A percentile compares a stretch with the other conserved stretches of the same genome.
These are phyloP conservation scores for Pseudoscleropodium purum DNA, from an alignment of 225 moss, liverwort and hornwort genomes.

Conservation along the genomic window DNA sequence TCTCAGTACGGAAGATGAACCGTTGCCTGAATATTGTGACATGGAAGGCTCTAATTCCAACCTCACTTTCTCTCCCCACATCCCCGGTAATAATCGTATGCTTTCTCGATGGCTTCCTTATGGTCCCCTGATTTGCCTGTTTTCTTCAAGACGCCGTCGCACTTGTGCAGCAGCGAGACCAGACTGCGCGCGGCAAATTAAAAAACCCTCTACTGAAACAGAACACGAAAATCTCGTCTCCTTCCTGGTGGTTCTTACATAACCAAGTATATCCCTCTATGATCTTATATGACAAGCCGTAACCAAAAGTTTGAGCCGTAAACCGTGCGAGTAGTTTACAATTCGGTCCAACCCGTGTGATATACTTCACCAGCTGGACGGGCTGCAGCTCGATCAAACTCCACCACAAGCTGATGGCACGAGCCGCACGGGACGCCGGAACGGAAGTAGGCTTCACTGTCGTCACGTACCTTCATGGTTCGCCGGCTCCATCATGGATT, in stretches of 20 bases:
- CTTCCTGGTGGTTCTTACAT: neutral
- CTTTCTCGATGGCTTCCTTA: neutral
- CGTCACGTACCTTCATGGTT: neutral
- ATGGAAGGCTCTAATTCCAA: too few species aligned
- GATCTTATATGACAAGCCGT: neutral
- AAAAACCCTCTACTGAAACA: neutral
- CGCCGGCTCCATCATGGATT: neutral
- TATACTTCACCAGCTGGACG: neutral
- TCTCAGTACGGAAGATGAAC: too few species aligned
- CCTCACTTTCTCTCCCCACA: too few species aligned
- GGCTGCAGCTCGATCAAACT: neutral
- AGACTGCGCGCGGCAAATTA: neutral
- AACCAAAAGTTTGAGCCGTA: neutral
- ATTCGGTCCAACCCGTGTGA: neutral
- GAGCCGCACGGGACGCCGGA: too few species aligned
- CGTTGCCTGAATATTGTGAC: too few species aligned
- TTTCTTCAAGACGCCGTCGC: neutral
- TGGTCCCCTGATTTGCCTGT: fast-evolving
- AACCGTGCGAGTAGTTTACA: fast-evolving
- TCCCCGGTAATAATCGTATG: neutral
- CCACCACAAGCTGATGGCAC: neutral
- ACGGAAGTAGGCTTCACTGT: neutral
- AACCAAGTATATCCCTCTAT: neutral
- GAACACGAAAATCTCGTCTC: neutral
- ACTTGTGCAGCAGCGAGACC: neutral